Conservation (phyloP, 495 filamentous ascomycete genomes). For the Neurospora discreta region DNA sequence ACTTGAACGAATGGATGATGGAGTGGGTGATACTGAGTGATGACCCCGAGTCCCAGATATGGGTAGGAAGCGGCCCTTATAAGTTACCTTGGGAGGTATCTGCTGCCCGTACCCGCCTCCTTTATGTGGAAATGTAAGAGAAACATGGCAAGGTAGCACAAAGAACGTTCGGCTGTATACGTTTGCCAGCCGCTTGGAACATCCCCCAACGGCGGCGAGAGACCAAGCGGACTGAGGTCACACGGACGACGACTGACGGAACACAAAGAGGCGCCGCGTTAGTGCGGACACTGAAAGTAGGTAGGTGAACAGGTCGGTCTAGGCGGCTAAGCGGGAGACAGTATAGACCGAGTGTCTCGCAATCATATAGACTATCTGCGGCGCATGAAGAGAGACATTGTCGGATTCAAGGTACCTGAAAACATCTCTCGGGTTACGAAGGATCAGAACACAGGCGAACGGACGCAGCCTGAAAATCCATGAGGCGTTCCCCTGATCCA, state of each 20-base stretch:
- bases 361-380: background rate
- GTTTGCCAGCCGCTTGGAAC: background rate
- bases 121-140: background rate
- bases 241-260: background rate
- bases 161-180: background rate
- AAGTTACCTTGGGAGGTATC: background rate
- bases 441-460: background rate
- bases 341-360: background rate
- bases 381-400: background rate
- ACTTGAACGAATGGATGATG: slow-evolving; percentile 18
- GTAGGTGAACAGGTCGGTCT: background rate
- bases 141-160: slow-evolving; percentile 2
- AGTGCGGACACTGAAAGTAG: background rate
- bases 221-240: background rate
- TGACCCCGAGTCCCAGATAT: background rate
- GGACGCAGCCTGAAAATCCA: background rate
- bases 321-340: background rate
- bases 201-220: background rate
- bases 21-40: slow-evolving; percentile 11
- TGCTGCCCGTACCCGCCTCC: background rate
- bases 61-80: slow-evolving; percentile 1
- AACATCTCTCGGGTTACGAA: background rate
- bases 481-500: background rate
- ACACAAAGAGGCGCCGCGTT: background rate
- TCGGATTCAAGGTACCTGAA: background rate